Conservation (phyloP, 768 basidiomycete genomes). For the Boletus subcaerulescens region DNA sequence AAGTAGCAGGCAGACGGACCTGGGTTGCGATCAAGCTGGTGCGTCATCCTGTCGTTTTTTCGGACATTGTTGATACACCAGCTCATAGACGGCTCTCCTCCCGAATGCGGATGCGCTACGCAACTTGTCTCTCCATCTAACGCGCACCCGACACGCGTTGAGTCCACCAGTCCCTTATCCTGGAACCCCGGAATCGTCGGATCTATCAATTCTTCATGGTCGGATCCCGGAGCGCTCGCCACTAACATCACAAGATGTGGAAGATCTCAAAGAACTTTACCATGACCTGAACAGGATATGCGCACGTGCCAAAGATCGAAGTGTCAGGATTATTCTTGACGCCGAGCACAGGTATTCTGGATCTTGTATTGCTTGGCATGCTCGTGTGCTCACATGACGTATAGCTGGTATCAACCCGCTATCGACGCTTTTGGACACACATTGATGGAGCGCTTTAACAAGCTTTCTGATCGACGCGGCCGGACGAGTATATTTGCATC, state of each 20-base stretch:
- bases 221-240: conserved; percentile 17
- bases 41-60: conserved; percentile 20
- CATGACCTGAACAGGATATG: conserved; percentile 65
- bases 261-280: conserved; percentile 57
- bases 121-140: conserved; percentile 59
- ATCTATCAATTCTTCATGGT: conserved; percentile 50
- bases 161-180: conserved; percentile 55
- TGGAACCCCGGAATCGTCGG: conserved; percentile 58
- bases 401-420: conserved; percentile 69
- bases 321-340: conserved; percentile 74
- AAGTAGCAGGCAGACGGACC: conserved; percentile 48
- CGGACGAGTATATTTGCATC: conserved; percentile 1
- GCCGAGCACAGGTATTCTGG: conserved; percentile 69
- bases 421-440: conserved; percentile 76
- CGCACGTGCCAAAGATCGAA: conserved; percentile 52
- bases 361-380: not conserved
- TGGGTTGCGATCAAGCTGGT: conserved; percentile 89
- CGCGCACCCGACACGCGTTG: conserved; percentile 38
- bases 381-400: conserved; percentile 4
- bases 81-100: conserved; percentile 60
- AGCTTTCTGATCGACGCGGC: conserved; percentile 19
- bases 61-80: not conserved
- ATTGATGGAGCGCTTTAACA: conserved; percentile 78
- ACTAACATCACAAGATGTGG: conserved; percentile 56
- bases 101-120: conserved; percentile 59